These are phyloP conservation scores for Diutina pseudorugosa DNA, from an alignment of 1,139 yeast species.

Conservation along the genomic window DNA sequence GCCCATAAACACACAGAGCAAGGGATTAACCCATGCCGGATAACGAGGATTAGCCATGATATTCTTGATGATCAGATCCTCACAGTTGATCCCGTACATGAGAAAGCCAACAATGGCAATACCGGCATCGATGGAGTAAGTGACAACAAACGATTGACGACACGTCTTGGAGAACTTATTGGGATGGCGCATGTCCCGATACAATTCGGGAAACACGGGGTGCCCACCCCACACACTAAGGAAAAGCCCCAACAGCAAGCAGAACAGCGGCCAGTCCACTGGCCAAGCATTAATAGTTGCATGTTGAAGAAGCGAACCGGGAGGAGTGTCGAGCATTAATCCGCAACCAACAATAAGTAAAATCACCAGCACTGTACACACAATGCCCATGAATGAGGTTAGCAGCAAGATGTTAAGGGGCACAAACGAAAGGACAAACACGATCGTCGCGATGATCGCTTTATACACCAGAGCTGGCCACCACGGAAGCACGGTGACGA, in stretches of 20 bases:
- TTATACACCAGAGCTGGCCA: constrained; percentile 23
- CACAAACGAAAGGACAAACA: constrained; percentile 43
- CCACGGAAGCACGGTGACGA: constrained; percentile 39
- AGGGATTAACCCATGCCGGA: constrained; percentile 20
- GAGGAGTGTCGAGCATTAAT: constrained; percentile 34
- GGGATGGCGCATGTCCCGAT: constrained; percentile 77
- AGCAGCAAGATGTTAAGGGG: constrained; percentile 66
- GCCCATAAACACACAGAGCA: constrained; percentile 26
- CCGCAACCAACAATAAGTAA: constrained; percentile 53
- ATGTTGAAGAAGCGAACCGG: constrained; percentile 58
- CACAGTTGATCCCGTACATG: constrained; percentile 26
- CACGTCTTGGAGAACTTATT: constrained; percentile 14
- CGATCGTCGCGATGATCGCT: constrained; percentile 24
- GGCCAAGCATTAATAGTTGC: constrained; percentile 43
- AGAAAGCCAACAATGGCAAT: constrained; percentile 38
- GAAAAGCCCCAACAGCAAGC: constrained; percentile 59
- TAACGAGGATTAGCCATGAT: constrained; percentile 22
- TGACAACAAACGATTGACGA: constrained; percentile 21
- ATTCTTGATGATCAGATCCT: constrained; percentile 29
- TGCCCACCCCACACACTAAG: constrained; percentile 93
- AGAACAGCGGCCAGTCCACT: constrained; percentile 28
- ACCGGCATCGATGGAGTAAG: constrained; percentile 32
- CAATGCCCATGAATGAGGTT: constrained; percentile 62
- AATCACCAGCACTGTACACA: constrained; percentile 56
- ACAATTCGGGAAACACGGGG: constrained; percentile 73